Percentiles rank a stretch among this genome's conserved stretches.
phyloP scores from a whole-genome alignment of 306 rosid species.

The Medicago truncatula region MtrunA17r5.0-ANR NC_053042.1:3834501-3835000 shows the following conservation, averaged over 20 bases:
- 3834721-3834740: no score
- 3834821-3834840: not conserved
- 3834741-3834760: not conserved
- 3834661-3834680: slow-evolving; percentile 3
- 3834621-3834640: slow-evolving; percentile 45
- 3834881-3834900: not conserved
- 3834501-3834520: slow-evolving; percentile 69
- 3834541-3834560: not conserved
- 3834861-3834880: not conserved
- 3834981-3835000: no score
- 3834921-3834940: not conserved
- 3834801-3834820: not conserved
- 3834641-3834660: not conserved
- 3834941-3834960: not conserved
- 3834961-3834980: no score
- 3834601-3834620: slow-evolving; percentile 47
- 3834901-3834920: not conserved
- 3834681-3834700: no score
- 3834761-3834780: not conserved
- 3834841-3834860: not conserved
- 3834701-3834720: no score
- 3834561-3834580: not conserved
- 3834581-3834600: slow-evolving; percentile 26
- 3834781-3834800: not conserved
- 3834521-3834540: not conserved